Percentiles rank a stretch among this genome's conserved stretches.
These are phyloP conservation scores for Aspergillus diversus DNA, from an alignment of 495 filamentous ascomycete genomes.

Conservation along the genomic window DNA sequence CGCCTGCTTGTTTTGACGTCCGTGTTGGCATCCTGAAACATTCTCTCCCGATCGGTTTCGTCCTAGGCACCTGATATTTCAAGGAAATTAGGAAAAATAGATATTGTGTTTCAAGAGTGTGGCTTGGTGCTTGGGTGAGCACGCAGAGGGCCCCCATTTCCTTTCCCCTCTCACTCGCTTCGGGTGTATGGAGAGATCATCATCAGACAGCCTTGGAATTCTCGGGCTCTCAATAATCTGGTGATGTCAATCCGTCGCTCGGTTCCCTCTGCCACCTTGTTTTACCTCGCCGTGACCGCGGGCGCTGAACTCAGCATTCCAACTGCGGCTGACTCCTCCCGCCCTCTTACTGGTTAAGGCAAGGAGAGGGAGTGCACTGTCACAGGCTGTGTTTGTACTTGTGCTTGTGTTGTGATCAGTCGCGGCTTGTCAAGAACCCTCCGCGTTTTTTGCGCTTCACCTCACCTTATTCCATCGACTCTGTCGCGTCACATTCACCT, in stretches of 20 bases:
- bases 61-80: constrained; percentile 19
- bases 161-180: constrained; percentile 7
- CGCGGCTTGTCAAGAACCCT: constrained; percentile 10
- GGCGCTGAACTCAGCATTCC: constrained; percentile 26
- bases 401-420: constrained; percentile 24
- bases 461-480: constrained; percentile 5
- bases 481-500: neutral
- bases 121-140: constrained; percentile 22
- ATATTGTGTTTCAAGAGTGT: constrained; percentile 25
- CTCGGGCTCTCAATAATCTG: constrained; percentile 20
- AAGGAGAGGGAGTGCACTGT: constrained; percentile 19
- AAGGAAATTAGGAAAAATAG: constrained; percentile 13
- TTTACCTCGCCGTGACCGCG: constrained; percentile 19
- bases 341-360: constrained; percentile 23
- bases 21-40: constrained; percentile 30
- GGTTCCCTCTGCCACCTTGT: constrained; percentile 21
- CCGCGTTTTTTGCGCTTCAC: constrained; percentile 1
- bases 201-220: constrained; percentile 20
- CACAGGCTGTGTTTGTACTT: constrained; percentile 3
- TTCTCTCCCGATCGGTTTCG: constrained; percentile 27
- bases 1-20: constrained; percentile 33
- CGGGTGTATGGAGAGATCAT: constrained; percentile 20
- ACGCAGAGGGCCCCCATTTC: constrained; percentile 21
- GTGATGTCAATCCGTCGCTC: constrained; percentile 28
- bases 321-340: constrained; percentile 15